Base-by-base conservation (phyloP, 352 stramenopile species). In the Plasmopara halstedii region DNA sequence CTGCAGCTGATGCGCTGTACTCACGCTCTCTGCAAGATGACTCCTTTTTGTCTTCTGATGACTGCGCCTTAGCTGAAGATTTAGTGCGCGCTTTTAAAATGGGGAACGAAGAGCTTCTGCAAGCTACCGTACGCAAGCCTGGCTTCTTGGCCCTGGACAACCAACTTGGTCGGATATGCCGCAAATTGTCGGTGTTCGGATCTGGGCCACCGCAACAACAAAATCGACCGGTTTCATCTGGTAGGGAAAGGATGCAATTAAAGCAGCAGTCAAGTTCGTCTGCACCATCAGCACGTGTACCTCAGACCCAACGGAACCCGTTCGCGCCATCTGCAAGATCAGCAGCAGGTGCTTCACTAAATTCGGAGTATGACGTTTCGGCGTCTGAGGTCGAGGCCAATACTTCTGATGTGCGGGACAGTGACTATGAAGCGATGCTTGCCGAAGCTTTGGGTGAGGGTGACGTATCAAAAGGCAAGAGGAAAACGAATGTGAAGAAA, bases 111-210 rank as follows among this genome's bases (percentile, higher is more conserved):
- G 74, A 85, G 17, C 44, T 86, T 7, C 46, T 91, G 41, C 74
- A 88, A 57, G 50, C 67, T 18, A 85, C 76, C 13, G 69, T 91
- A 33, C 72, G 74, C 36, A 91, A 88, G 46, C 73, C 80, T 21
- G 66, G 69, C 31, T 85, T 88, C 40, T 70, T 79, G 50, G 83
- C 83, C 26, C 54, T 91, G 23, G 80, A 91, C 56, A 87, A 88
- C 56, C 70, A 85, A 56, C 73, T 88, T 47, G 73, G 73, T 6
- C 70, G 73, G 2, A 51, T 88, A 32, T 75, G 67, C 31, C 70
- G 80, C 29, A 85, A 84, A 35, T 51, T 91, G 14, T 82, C 73
- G 6, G 55, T 91, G 21, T 88, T 82, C 47, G 70, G 59, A 23
- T 33, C 47, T n/a, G 46, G 18, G 13, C 37, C 53, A 4, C 42